Evolutionary conservation across 495 filamentous ascomycete genomes (phyloP).

Genomic region (Trichoderma gamsii): DNA sequence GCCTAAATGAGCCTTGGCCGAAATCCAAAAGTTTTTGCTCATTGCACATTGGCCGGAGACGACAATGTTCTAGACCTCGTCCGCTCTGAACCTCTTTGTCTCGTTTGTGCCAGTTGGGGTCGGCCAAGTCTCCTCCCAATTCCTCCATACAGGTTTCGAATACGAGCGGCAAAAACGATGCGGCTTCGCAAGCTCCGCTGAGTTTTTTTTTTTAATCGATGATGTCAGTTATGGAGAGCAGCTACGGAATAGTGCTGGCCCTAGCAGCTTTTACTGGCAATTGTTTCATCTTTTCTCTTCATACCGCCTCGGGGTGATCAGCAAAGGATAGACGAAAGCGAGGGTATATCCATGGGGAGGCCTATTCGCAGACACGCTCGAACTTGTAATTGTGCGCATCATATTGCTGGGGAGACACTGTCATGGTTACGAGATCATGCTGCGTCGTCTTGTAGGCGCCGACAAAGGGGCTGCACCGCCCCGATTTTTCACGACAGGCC

Average conservation of each 20-base stretch:
- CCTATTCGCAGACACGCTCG: background rate
- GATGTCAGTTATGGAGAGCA: background rate
- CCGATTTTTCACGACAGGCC: background rate
- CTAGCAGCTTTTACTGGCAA: background rate
- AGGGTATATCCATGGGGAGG: background rate
- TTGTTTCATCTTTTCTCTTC: background rate
- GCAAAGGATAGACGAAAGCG: background rate
- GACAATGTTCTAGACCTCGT: background rate
- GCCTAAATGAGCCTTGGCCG: background rate
- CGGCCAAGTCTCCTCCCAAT: background rate
- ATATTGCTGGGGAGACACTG: background rate
- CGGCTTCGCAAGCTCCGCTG: background rate
- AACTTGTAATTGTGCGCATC: background rate
- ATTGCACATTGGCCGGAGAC: background rate
- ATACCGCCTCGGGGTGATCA: background rate
- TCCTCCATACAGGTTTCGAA: background rate
- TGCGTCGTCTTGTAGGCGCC: background rate
- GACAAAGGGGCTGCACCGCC: conserved; percentile 8
- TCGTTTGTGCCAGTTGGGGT: background rate
- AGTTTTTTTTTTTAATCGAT: background rate
- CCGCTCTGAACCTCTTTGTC: background rate
- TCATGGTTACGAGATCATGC: background rate
- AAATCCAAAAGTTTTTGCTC: background rate
- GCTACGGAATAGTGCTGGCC: background rate
- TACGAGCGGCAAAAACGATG: background rate